These are phyloP conservation scores for Diutina neorugosa DNA, from an alignment of 1,139 yeast species.

Conservation along the genomic window DNA sequence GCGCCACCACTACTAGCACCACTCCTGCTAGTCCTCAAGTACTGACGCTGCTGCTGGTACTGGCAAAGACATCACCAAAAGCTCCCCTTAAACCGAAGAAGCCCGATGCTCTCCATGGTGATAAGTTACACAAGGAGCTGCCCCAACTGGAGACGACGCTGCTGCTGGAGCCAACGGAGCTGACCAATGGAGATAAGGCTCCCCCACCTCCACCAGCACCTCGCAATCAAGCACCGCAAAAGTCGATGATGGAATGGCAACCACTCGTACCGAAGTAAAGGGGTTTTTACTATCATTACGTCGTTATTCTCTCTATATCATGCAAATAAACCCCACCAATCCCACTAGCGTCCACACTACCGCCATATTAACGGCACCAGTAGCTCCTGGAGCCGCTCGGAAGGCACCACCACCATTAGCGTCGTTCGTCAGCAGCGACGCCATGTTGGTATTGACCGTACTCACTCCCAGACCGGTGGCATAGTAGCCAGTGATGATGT, in stretches of 20 bases:
- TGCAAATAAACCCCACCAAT: background rate
- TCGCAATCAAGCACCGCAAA: slow-evolving; percentile 5
- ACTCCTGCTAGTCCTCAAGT: background rate
- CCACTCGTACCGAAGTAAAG: slow-evolving; percentile 40
- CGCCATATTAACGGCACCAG: background rate
- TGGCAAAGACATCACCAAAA: background rate
- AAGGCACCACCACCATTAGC: background rate
- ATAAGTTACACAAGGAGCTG: slow-evolving; percentile 4
- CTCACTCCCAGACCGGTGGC: slow-evolving; percentile 2
- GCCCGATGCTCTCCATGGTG: slow-evolving; percentile 3
- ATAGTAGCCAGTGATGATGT: background rate
- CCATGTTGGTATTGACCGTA: background rate
- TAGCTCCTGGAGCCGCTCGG: background rate
- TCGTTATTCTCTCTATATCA: background rate
- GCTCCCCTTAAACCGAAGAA: slow-evolving; percentile 1
- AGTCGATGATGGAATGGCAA: slow-evolving; percentile 43
- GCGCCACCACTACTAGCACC: background rate
- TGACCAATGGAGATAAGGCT: slow-evolving; percentile 5
- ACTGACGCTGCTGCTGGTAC: background rate
- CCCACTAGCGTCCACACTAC: background rate
- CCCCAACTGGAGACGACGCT: slow-evolving; percentile 8
- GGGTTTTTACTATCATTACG: background rate
- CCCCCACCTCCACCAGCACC: slow-evolving; percentile 9
- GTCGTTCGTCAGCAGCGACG: background rate
- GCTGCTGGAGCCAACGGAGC: slow-evolving; percentile 7